Conservation (phyloP, 495 filamentous ascomycete genomes). For the Massariosphaeria phaeospora region DNA sequence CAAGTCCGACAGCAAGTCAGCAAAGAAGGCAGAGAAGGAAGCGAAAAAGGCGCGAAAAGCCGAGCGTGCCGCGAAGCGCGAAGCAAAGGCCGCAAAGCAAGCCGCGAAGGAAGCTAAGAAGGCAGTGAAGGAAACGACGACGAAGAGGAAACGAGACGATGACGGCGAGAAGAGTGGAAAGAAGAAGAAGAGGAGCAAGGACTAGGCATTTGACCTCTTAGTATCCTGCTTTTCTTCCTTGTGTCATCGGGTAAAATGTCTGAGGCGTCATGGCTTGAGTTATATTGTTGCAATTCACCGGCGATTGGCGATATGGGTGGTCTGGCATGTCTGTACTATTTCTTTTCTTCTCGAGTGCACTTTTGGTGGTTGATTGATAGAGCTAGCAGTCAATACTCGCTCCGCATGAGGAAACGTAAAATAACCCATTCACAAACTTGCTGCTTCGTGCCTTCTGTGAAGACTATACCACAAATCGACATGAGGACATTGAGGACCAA, state of each 20-base stretch:
- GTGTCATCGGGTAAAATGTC: not conserved
- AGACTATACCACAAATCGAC: too few species aligned
- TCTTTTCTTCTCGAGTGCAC: too few species aligned
- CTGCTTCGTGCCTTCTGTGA: too few species aligned
- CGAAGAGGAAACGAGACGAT: constrained; percentile 34
- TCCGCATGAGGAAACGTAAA: too few species aligned
- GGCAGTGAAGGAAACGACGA: constrained; percentile 21
- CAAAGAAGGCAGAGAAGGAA: constrained; percentile 45
- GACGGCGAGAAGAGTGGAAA: constrained; percentile 29
- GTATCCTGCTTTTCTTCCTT: too few species aligned
- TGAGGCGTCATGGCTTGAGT: not conserved
- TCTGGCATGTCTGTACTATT: too few species aligned
- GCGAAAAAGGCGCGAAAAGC: constrained; percentile 49
- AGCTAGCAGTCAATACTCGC: too few species aligned
- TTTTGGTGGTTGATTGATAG: too few species aligned
- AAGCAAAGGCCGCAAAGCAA: constrained; percentile 68
- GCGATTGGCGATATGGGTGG: too few species aligned
- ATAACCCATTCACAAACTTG: too few species aligned
- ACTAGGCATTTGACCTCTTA: constrained; percentile 7
- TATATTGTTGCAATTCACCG: too few species aligned
- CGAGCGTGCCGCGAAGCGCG: constrained; percentile 64
- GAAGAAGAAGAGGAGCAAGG: constrained; percentile 44
- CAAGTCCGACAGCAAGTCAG: constrained; percentile 44
- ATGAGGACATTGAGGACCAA: too few species aligned
- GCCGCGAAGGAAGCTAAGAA: constrained; percentile 49